A percentile compares a stretch with the other conserved stretches of the same genome.
These are phyloP conservation scores for Phytopythium sindhum DNA, from an alignment of 352 stramenopile genomes.

Conservation along the genomic window DNA sequence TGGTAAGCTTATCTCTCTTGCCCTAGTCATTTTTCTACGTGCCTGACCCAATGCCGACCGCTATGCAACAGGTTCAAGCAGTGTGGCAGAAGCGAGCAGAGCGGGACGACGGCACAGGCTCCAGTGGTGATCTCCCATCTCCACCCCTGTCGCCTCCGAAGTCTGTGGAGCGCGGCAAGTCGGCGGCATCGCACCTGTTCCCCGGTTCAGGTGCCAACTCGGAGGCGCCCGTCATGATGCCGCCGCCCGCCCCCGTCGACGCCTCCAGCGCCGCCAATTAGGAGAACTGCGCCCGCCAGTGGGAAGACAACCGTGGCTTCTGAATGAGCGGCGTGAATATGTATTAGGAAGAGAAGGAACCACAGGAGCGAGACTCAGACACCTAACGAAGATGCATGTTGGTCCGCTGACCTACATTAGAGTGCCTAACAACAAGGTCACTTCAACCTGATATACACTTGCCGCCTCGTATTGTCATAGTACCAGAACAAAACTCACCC, in stretches of 20 bases:
- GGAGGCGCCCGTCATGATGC: background rate
- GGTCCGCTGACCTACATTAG: too few species aligned
- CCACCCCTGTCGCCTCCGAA: slow-evolving; percentile 7
- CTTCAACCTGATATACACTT: too few species aligned
- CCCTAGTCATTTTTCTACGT: background rate
- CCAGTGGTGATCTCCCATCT: background rate
- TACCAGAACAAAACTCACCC: too few species aligned
- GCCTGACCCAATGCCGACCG: background rate
- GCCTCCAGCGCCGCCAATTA: background rate
- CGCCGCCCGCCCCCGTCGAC: background rate
- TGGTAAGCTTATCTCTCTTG: slow-evolving; percentile 16
- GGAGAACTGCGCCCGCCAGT: background rate
- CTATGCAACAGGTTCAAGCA: slow-evolving; percentile 40
- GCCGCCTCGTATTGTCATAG: too few species aligned
- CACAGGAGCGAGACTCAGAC: background rate
- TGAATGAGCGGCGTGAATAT: background rate
- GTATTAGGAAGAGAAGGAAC: slow-evolving; percentile 2
- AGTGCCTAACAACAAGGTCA: too few species aligned
- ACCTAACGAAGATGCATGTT: too few species aligned
- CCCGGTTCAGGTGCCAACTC: background rate
- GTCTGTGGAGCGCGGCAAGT: slow-evolving; percentile 9
- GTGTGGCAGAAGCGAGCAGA: slow-evolving; percentile 62
- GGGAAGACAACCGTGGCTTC: background rate
- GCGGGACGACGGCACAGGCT: slow-evolving; percentile 19
- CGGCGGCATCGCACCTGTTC: slow-evolving; percentile 19